Evolutionary conservation across 1,139 yeast genomes (phyloP).

Genomic region (Pichia sp.): DNA sequence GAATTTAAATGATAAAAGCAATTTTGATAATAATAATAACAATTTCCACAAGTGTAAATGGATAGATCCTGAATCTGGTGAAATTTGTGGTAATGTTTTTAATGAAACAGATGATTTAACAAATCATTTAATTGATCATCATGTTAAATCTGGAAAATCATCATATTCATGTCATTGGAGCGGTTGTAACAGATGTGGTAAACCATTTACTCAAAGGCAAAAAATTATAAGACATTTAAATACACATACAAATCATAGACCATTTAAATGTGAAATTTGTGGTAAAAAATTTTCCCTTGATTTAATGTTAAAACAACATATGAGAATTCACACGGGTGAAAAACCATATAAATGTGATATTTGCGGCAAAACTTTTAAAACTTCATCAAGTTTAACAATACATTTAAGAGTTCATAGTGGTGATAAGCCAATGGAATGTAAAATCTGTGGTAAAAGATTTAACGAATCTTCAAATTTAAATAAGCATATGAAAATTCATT

Average conservation of each 20-base stretch:
- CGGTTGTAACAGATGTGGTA: slow-evolving; percentile 60
- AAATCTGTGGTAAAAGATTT: slow-evolving; percentile 75
- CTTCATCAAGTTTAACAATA: slow-evolving; percentile 48
- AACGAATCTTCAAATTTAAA: slow-evolving; percentile 85
- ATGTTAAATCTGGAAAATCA: slow-evolving; percentile 69
- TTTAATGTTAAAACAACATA: slow-evolving; percentile 63
- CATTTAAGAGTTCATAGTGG: slow-evolving; percentile 53
- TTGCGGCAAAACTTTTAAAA: slow-evolving; percentile 49
- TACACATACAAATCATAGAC: slow-evolving; percentile 80
- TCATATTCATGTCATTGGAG: slow-evolving; percentile 71
- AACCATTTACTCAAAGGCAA: slow-evolving; percentile 74
- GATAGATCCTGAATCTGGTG: slow-evolving; percentile 18
- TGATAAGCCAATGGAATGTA: slow-evolving; percentile 75
- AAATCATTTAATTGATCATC: slow-evolving; percentile 59
- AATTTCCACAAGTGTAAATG: slow-evolving; percentile 36
- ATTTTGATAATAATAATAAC: slow-evolving; percentile 21
- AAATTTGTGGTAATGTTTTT: slow-evolving; percentile 45
- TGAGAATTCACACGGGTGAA: slow-evolving; percentile 84
- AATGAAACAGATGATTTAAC: slow-evolving; percentile 54
- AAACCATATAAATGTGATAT: slow-evolving; percentile 44
- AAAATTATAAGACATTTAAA: slow-evolving; percentile 81
- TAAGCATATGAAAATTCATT: slow-evolving; percentile 76
- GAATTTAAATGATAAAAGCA: background rate
- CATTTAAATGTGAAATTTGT: slow-evolving; percentile 64
- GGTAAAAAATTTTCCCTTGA: slow-evolving; percentile 65